phyloP scores from a whole-genome alignment of 176 grass and related monocot species.

The Juncus inflexus region DNA sequence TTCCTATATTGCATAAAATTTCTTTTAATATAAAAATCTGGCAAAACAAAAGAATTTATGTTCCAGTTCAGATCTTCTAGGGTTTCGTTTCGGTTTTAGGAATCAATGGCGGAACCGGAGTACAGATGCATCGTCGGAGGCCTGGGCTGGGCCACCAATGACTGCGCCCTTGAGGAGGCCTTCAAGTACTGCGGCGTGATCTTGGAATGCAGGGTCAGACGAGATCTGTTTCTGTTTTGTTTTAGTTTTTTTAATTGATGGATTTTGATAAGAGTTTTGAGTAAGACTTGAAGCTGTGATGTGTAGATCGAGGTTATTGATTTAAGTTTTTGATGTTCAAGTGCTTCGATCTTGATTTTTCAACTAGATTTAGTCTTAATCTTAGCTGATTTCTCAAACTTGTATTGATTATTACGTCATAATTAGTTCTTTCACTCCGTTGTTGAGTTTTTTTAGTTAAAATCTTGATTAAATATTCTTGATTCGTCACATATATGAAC shows the following conservation, averaged over 20 bases:
- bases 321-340: not conserved
- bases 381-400: not conserved
- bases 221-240: not conserved
- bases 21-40: too few species aligned
- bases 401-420: not conserved
- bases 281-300: too few species aligned
- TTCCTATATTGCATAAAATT: too few species aligned
- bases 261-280: not conserved
- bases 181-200: conserved; percentile 73
- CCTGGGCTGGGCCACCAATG: conserved; percentile 85
- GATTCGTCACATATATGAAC: too few species aligned
- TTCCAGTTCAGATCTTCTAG: conserved; percentile 24
- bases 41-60: not conserved
- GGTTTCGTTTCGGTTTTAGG: conserved; percentile 31
- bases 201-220: conserved; percentile 71
- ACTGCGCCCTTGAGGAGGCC: conserved; percentile 60
- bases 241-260: not conserved
- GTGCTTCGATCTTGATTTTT: not conserved
- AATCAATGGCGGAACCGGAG: conserved; percentile 47
- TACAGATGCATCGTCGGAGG: conserved; percentile 94
- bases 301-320: too few species aligned
- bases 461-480: too few species aligned
- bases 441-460: too few species aligned
- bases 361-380: not conserved
- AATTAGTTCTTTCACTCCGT: not conserved